Conservation (phyloP, 192 early-diverging fungal genomes). For the Diversispora epigaea region DNA sequence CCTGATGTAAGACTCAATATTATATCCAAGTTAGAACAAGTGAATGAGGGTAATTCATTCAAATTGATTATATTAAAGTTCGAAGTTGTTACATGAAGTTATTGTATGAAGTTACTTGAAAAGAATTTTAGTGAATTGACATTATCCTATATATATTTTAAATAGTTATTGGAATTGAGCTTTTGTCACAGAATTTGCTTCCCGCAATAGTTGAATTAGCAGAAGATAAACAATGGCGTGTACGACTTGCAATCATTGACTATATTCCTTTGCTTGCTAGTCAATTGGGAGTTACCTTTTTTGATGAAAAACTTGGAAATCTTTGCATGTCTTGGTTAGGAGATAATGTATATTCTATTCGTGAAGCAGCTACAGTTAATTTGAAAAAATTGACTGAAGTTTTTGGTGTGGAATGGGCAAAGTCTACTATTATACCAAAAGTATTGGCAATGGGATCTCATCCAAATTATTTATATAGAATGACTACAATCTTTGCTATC, state of each 20-base stretch:
- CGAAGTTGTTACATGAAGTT: too few species aligned
- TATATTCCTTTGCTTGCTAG: constrained; percentile 96
- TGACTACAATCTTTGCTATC: constrained; percentile 97
- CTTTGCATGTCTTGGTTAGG: constrained; percentile 99
- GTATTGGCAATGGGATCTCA: constrained; percentile 86
- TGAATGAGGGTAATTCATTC: constrained; percentile 71
- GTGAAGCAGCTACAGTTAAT: constrained; percentile 95
- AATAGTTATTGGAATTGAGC: constrained; percentile 91
- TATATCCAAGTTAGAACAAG: constrained; percentile 95
- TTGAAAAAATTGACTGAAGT: constrained; percentile 94
- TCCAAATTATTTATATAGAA: constrained; percentile 95
- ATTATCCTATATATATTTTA: not conserved
- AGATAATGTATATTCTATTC: constrained; percentile 94
- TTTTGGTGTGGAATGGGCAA: constrained; percentile 99
- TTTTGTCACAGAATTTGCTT: constrained; percentile 92
- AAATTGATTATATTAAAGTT: not conserved
- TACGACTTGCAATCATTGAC: constrained; percentile 98
- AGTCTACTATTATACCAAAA: constrained; percentile 90
- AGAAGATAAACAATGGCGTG: constrained; percentile 99
- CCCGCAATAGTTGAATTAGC: constrained; percentile 98
- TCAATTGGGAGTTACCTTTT: constrained; percentile 95
- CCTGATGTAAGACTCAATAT: constrained; percentile 98
- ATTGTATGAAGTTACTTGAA: not conserved
- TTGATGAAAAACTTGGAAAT: constrained; percentile 91
- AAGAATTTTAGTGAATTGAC: constrained; percentile 6